Conservation (phyloP, 768 basidiomycete genomes). For the Pseudohyphozyma bogoriensis region DNA sequence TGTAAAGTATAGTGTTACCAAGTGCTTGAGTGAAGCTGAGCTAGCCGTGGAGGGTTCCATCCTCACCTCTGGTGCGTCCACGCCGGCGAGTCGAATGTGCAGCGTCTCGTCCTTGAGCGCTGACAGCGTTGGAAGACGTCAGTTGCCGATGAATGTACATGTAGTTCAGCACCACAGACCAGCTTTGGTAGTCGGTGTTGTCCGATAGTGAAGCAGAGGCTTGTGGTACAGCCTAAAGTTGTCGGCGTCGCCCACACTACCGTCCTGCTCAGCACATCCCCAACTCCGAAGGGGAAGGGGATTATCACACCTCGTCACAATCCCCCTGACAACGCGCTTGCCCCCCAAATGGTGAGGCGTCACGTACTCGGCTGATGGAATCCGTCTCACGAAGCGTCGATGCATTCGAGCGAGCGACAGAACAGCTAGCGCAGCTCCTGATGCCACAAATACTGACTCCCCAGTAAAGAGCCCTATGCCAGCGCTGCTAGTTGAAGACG, state of each 20-base stretch:
- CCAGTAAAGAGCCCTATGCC: no score
- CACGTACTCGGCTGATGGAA: constrained; percentile 61
- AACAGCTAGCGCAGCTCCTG: neutral
- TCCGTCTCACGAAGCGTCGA: constrained; percentile 50
- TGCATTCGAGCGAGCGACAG: constrained; percentile 36
- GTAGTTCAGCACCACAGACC: neutral
- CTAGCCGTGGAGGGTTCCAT: no score
- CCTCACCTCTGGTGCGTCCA: constrained; percentile 88
- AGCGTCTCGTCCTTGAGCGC: constrained; percentile 72
- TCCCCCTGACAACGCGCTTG: constrained; percentile 65
- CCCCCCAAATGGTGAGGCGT: constrained; percentile 52
- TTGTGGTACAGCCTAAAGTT: constrained; percentile 82
- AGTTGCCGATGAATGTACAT: neutral
- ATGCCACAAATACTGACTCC: no score
- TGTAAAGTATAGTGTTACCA: no score
- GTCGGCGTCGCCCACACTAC: constrained; percentile 77
- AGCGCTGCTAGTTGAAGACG: no score
- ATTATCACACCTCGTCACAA: constrained; percentile 58
- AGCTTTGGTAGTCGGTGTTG: neutral
- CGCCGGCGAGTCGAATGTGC: constrained; percentile 76
- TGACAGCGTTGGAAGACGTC: constrained; percentile 32
- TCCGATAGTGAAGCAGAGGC: no score
- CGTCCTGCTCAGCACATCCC: neutral
- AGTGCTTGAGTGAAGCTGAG: neutral
- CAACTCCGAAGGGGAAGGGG: neutral